phyloP scores from a whole-genome alignment of 345 rosid genomes.

The Ceriops zippeliana region DNA sequence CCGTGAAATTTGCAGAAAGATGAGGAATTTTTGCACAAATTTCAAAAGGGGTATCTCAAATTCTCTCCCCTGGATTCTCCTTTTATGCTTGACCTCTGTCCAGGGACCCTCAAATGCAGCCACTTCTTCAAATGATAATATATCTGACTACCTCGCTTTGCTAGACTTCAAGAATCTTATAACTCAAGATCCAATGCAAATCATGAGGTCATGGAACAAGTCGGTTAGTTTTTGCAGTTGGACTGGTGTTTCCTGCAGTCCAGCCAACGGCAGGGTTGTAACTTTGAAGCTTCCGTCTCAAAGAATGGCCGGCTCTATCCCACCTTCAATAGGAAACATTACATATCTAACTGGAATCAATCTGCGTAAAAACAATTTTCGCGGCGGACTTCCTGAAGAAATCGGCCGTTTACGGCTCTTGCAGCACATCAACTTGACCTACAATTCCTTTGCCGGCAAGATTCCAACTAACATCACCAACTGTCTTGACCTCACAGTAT shows the following conservation, averaged over 20 bases:
- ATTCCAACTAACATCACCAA: conserved; percentile 13
- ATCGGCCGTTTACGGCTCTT: conserved; percentile 14
- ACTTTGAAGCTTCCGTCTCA: conserved; percentile 15
- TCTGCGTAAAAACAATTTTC: conserved; percentile 16
- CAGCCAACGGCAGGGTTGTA: conserved; percentile 7
- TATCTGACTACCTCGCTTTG: conserved; percentile 16
- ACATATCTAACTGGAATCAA: conserved; percentile 13
- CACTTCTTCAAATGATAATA: conserved; percentile 5
- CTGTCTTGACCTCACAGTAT: conserved; percentile 14
- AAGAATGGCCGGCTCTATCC: conserved; percentile 18
- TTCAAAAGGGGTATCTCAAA: not conserved
- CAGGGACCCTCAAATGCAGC: not conserved
- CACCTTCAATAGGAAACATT: conserved; percentile 25
- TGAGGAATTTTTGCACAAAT: not conserved
- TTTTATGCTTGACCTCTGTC: not conserved
- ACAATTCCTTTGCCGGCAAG: conserved; percentile 11
- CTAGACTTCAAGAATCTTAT: conserved; percentile 28
- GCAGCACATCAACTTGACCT: conserved; percentile 14
- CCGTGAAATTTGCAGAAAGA: not conserved
- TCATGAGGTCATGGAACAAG: conserved; percentile 26
- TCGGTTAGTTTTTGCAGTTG: conserved; percentile 29
- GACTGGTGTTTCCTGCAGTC: conserved; percentile 23
- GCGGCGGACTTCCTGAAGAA: conserved; percentile 21
- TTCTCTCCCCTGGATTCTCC: not conserved
- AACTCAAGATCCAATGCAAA: conserved; percentile 19